Evolutionary conservation across 352 stramenopile genomes (phyloP).

Genomic region (Phytopythium helicoides): DNA sequence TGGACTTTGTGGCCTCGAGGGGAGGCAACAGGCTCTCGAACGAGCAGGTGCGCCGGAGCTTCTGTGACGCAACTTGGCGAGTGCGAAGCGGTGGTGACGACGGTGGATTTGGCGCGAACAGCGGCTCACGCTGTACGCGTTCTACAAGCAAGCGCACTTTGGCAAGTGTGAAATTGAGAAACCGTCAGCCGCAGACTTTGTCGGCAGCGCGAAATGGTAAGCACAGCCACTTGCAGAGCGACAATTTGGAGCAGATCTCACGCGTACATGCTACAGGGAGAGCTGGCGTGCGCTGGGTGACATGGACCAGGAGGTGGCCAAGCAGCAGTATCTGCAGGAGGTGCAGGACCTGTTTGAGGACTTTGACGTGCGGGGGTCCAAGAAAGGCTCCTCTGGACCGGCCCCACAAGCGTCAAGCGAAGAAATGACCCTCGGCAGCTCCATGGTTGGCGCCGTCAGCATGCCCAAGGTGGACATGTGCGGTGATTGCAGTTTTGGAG

Average conservation of each 20-base stretch:
- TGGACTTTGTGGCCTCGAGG: constrained; percentile 56
- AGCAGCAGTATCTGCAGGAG: constrained; percentile 66
- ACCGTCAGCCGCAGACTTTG: constrained; percentile 64
- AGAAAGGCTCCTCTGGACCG: constrained; percentile 16
- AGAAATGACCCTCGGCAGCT: constrained; percentile 25
- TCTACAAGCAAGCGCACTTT: constrained; percentile 78
- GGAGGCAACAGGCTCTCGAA: constrained; percentile 53
- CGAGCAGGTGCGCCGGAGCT: constrained; percentile 39
- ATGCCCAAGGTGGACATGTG: constrained; percentile 72
- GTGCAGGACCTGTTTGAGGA: constrained; percentile 70
- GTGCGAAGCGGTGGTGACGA: constrained; percentile 11
- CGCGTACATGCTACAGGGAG: constrained; percentile 30
- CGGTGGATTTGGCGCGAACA: constrained; percentile 10
- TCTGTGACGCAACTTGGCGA: neutral
- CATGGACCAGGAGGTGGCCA: constrained; percentile 49
- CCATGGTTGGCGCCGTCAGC: constrained; percentile 59
- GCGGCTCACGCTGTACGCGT: constrained; percentile 74
- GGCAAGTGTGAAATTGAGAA: constrained; percentile 52
- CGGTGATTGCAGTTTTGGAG: constrained; percentile 5
- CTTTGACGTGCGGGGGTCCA: constrained; percentile 49
- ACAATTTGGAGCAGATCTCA: neutral
- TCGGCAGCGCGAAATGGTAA: constrained; percentile 68
- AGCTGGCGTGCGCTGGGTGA: constrained; percentile 63
- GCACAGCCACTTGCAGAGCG: constrained; percentile 4
- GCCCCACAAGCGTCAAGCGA: constrained; percentile 24